Conservation (phyloP, 257 asterid genomes). For the Fraxinus excelsior region DNA sequence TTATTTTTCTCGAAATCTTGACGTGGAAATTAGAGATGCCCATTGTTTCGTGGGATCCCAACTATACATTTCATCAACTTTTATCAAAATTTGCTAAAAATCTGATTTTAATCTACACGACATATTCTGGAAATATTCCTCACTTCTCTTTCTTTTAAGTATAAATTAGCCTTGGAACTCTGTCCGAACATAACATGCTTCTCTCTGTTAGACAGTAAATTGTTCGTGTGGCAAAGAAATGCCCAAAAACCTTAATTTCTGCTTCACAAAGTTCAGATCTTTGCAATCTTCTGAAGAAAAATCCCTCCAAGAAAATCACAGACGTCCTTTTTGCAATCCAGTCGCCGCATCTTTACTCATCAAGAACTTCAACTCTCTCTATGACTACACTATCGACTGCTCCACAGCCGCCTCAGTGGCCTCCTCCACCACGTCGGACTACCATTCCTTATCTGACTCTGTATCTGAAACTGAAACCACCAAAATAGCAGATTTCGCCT, state of each 20-base stretch:
- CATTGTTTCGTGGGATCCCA: too few relatives aligned
- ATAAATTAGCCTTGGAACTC: too few relatives aligned
- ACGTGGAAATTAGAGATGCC: too few relatives aligned
- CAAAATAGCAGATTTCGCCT: constrained; percentile 59
- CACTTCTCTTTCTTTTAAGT: too few relatives aligned
- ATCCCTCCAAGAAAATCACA: constrained; percentile 10
- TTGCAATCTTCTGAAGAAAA: constrained; percentile 1
- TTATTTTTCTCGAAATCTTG: too few relatives aligned
- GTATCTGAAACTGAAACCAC: constrained; percentile 20
- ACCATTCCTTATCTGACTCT: constrained; percentile 33
- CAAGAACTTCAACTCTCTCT: constrained; percentile 76
- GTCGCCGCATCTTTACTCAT: constrained; percentile 67
- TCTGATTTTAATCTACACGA: too few relatives aligned
- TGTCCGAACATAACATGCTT: too few relatives aligned
- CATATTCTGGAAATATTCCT: too few relatives aligned
- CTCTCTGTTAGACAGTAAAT: neutral
- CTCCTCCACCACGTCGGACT: constrained; percentile 23
- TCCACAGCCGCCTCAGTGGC: constrained; percentile 12
- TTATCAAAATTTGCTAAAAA: too few relatives aligned
- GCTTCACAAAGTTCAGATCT: constrained; percentile 61
- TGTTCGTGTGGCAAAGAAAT: constrained; percentile 23
- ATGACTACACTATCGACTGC: constrained; percentile 37
- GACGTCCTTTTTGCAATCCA: constrained; percentile 38
- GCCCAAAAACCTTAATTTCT: constrained; percentile 57
- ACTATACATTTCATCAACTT: too few relatives aligned